Conservation (phyloP, 2,329 filamentous ascomycete genomes). For the Colletotrichum viniferum region DNA sequence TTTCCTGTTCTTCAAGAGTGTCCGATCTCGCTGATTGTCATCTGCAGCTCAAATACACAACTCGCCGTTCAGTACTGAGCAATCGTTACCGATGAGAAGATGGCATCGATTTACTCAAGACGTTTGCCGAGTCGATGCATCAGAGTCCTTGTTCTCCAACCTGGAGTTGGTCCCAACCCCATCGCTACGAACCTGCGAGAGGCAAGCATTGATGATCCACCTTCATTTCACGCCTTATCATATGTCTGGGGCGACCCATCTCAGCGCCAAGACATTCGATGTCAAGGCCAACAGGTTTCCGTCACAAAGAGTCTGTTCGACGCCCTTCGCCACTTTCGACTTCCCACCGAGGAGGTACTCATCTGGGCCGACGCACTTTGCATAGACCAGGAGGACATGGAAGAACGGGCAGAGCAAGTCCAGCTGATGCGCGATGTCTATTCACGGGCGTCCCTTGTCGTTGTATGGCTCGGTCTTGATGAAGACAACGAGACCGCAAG, state of each 20-base stretch:
- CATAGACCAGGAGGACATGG: constrained; percentile 22
- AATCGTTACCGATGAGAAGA: background rate
- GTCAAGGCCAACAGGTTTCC: background rate
- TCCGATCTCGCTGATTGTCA: background rate
- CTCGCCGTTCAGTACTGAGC: fast-evolving
- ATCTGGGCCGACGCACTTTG: constrained; percentile 26
- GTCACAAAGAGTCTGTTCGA: constrained; percentile 21
- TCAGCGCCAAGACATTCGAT: background rate
- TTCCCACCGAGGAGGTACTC: background rate
- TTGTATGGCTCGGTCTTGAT: constrained; percentile 19
- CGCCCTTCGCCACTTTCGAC: constrained; percentile 21
- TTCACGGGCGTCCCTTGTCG: background rate
- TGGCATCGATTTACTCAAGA: background rate
- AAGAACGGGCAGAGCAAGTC: constrained; percentile 21
- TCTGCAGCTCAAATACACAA: background rate
- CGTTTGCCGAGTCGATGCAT: background rate
- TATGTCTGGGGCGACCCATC: background rate
- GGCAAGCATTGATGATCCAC: background rate
- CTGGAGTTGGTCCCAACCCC: background rate
- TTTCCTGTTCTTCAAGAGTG: background rate
- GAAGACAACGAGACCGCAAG: background rate
- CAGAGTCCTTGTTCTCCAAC: background rate
- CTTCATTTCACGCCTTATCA: background rate
- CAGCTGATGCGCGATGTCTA: constrained; percentile 23
- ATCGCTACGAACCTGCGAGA: background rate